Evolutionary conservation across 352 stramenopile genomes (phyloP).

Genomic region (Phytophthora ohioensis): DNA sequence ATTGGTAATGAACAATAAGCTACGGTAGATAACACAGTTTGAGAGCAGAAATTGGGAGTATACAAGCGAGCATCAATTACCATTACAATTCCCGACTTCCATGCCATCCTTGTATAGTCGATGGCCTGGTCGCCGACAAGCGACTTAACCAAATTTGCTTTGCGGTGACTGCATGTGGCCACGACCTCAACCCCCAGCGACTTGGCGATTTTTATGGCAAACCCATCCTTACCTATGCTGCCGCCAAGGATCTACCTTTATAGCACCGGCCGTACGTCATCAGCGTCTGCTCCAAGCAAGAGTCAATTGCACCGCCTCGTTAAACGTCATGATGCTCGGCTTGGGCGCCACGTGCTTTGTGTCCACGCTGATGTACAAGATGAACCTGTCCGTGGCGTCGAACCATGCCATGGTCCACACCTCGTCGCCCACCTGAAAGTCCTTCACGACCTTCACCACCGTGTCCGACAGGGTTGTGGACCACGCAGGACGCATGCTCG

Average conservation of each 20-base stretch:
- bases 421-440: constrained; percentile 41
- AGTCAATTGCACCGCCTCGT: constrained; percentile 41
- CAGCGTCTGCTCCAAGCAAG: constrained; percentile 43
- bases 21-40: no score
- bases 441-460: constrained; percentile 44
- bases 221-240: constrained; percentile 63
- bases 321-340: constrained; percentile 47
- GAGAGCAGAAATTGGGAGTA: no score
- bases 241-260: constrained; percentile 50
- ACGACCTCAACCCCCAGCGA: constrained; percentile 39
- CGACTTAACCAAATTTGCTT: constrained; percentile 50
- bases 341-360: constrained; percentile 44
- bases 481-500: constrained; percentile 38
- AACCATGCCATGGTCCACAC: constrained; percentile 36
- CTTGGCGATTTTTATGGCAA: constrained; percentile 71
- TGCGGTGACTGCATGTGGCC: constrained; percentile 49
- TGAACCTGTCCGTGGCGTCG: constrained; percentile 27
- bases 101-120: constrained; percentile 47
- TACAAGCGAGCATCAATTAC: no score
- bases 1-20: background rate
- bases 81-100: no score
- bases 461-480: constrained; percentile 44
- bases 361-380: constrained; percentile 48
- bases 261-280: constrained; percentile 39
- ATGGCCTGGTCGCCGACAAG: constrained; percentile 60